Conservation (phyloP, 2,329 filamentous ascomycete genomes). For the Alternaria sp. region DNA sequence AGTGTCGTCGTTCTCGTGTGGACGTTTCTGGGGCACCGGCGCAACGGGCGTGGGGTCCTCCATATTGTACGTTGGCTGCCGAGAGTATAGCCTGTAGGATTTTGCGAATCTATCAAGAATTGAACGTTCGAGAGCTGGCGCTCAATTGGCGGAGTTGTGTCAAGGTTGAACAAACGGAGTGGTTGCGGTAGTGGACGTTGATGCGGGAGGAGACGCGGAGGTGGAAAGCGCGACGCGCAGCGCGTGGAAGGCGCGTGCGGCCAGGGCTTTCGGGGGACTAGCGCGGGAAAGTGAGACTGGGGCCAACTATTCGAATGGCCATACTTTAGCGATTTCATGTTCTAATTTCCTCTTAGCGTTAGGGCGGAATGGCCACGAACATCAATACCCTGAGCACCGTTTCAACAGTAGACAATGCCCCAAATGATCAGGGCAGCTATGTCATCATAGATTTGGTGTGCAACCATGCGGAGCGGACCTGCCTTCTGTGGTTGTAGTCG, state of each 20-base stretch:
- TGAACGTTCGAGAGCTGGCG: background rate
- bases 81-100: constrained; percentile 1
- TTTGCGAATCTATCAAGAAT: background rate
- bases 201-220: constrained; percentile 32
- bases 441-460: background rate
- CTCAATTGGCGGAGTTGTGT: constrained; percentile 2
- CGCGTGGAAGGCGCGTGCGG: constrained; percentile 25
- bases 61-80: constrained; percentile 29
- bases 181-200: constrained; percentile 19
- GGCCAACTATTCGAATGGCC: constrained; percentile 5
- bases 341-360: constrained; percentile 17
- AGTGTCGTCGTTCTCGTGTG: constrained; percentile 42
- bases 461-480: background rate
- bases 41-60: constrained; percentile 33
- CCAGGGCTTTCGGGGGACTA: constrained; percentile 14
- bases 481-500: background rate
- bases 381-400: background rate
- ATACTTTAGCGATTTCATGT: constrained; percentile 11
- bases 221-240: constrained; percentile 37
- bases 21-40: constrained; percentile 42
- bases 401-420: background rate
- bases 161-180: constrained; percentile 13
- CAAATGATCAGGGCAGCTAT: background rate
- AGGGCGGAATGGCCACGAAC: constrained; percentile 3
- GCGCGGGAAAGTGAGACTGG: constrained; percentile 1